Conservation (phyloP, 306 rosid species). For the Quercus cerris region DNA sequence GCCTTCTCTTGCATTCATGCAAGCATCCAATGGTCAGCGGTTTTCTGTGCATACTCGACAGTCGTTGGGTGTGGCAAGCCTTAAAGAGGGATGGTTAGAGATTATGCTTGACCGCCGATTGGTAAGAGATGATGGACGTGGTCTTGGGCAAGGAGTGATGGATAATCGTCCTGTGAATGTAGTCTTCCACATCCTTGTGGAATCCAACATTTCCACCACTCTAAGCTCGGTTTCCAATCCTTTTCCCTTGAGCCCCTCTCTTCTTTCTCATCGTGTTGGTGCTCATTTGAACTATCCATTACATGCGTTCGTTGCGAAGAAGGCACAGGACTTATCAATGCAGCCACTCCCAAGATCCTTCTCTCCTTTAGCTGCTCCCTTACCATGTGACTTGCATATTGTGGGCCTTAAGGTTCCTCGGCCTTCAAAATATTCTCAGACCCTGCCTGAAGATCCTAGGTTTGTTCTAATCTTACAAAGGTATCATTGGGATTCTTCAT, state of each 20-base stretch:
- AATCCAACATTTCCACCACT: constrained; percentile 60
- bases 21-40: constrained; percentile 74
- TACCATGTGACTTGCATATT: constrained; percentile 92
- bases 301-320: constrained; percentile 76
- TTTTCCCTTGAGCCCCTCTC: constrained; percentile 69
- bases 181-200: constrained; percentile 74
- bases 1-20: constrained; percentile 89
- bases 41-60: constrained; percentile 90
- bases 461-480: constrained; percentile 71
- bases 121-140: constrained; percentile 91
- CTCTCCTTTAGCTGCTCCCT: constrained; percentile 70
- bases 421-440: constrained; percentile 67
- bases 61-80: constrained; percentile 91
- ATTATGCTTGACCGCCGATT: constrained; percentile 96
- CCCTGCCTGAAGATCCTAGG: constrained; percentile 48
- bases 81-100: constrained; percentile 89
- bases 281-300: constrained; percentile 87
- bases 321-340: constrained; percentile 47
- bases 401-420: constrained; percentile 91
- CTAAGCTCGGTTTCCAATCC: constrained; percentile 49
- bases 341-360: constrained; percentile 68
- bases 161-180: constrained; percentile 87
- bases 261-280: constrained; percentile 69
- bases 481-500: constrained; percentile 79
- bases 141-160: constrained; percentile 96